These are phyloP conservation scores for Wallacemonas sp. DNA, from an alignment of 208 protist species.

Conservation along the genomic window DNA sequence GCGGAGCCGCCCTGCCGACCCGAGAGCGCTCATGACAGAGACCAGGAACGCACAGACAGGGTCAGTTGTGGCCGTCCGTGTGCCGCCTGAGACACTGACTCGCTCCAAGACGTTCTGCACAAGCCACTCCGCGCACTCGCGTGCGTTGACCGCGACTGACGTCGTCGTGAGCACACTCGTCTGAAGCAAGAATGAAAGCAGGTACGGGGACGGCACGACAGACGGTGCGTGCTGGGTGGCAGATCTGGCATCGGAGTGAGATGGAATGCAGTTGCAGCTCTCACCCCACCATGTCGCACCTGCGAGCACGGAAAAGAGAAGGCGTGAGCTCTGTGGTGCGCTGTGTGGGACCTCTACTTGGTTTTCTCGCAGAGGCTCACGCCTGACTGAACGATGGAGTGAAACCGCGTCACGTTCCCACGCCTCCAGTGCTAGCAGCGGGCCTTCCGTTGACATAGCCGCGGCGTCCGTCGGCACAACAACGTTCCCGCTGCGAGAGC, in stretches of 20 bases:
- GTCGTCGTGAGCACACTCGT: conserved; percentile 29
- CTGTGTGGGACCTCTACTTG: too few relatives aligned
- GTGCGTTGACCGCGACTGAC: conserved; percentile 24
- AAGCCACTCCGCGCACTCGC: conserved; percentile 25
- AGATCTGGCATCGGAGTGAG: neutral
- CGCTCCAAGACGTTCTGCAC: neutral
- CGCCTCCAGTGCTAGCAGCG: neutral
- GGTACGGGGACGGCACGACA: conserved; percentile 14
- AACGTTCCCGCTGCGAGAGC: neutral
- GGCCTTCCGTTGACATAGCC: too few relatives aligned
- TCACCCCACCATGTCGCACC: too few relatives aligned
- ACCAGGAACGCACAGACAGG: neutral
- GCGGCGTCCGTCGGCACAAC: too few relatives aligned
- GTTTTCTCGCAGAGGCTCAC: too few relatives aligned
- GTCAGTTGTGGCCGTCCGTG: neutral
- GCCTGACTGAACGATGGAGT: neutral
- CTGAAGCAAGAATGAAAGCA: conserved; percentile 44
- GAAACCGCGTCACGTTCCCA: neutral
- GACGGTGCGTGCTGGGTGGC: neutral
- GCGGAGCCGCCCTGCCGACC: neutral
- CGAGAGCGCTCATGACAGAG: neutral
- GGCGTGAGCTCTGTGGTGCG: too few relatives aligned
- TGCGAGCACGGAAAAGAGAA: conserved; percentile 13
- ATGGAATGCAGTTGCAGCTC: too few relatives aligned
- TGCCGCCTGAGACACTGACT: neutral